Base-by-base conservation (phyloP, 768 basidiomycete genomes). In the Exidia glandulosa region DNA sequence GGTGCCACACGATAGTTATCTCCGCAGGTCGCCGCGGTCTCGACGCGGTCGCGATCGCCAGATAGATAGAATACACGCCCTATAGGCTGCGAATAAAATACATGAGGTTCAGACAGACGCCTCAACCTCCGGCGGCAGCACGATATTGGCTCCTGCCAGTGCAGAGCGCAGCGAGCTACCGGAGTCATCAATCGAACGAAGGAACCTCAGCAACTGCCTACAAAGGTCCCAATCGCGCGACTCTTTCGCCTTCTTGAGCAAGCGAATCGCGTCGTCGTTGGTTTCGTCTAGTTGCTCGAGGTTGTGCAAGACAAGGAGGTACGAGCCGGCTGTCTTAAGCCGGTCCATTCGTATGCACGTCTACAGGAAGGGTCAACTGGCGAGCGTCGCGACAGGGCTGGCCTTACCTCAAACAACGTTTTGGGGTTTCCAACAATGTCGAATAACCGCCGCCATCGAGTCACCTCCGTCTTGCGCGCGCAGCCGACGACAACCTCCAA, bases 401-500 rank as follows among this genome's bases (percentile, higher is more conserved):
- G 7, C 73, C 76, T 57, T 67, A 94, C 91, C 79, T 99, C 95
- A 67, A 98, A 98, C 36, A 99, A 76, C 3, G 80, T 75, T 67
- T 94, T 85, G 0, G 96, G 95, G 67, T 87, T 89, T 6, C 96
- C 96, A 2, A 95, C 94, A 33, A 90, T 79, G 59, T 84, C 83
- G 70, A 99, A 99, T 37, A 99, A 74, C 59, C 86, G 81, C 52
- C 81, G 81, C 96, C 96, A 99, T 57, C 88, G 74, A 3, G 90
- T 86, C 68, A 94, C 81, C 72, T 99, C 96, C 5, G 92, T 97
- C 75, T 99, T 99, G 58, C 96, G 79, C 23, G 96, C 95, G 66
- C 95, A 97, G 4, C 90, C 87, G 10, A 97, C 94, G 13, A 98
- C 90, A 6, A 98, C 94, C 61, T 97, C 93, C 59, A 97, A 73